A percentile compares a stretch with the other conserved stretches of the same genome.
Conservation (phyloP, 208 protist genomes). For the Phytomonas sp. region DNA sequence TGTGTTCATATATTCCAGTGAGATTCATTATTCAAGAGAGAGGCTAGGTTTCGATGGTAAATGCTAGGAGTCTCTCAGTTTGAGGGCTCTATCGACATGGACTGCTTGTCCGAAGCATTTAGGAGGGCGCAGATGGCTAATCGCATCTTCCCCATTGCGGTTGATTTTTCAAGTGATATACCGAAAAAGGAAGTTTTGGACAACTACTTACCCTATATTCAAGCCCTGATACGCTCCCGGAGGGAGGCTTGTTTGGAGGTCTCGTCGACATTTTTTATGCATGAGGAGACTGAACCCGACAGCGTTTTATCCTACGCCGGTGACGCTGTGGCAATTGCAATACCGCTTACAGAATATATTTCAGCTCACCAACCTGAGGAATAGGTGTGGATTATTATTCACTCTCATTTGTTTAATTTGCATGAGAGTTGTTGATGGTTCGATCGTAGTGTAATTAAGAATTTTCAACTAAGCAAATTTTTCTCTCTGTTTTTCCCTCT, state of each 20-base stretch:
- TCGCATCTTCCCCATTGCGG: slow-evolving; percentile 21
- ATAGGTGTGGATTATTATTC: not conserved
- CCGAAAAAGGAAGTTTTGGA: slow-evolving; percentile 23
- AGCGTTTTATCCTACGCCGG: not conserved
- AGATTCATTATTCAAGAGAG: not conserved
- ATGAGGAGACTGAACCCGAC: not conserved
- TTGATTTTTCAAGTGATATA: slow-evolving; percentile 49
- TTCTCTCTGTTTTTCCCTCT: not conserved
- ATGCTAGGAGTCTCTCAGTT: not conserved
- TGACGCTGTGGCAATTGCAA: not conserved
- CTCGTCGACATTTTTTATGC: not conserved
- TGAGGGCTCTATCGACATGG: not conserved
- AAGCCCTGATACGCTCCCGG: not conserved
- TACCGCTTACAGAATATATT: not conserved
- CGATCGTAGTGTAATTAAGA: not conserved
- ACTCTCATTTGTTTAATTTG: not conserved
- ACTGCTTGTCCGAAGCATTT: slow-evolving; percentile 37
- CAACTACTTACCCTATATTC: slow-evolving; percentile 42
- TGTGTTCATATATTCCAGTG: too few relatives aligned
- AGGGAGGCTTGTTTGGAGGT: not conserved
- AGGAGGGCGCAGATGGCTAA: slow-evolving; percentile 59
- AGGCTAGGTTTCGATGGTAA: not conserved
- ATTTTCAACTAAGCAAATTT: not conserved
- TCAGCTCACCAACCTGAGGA: not conserved
- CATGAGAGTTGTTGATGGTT: not conserved